Evolutionary conservation across 805 yeast species (phyloP).

Genomic region (Blastobotrys terrestris): DNA sequence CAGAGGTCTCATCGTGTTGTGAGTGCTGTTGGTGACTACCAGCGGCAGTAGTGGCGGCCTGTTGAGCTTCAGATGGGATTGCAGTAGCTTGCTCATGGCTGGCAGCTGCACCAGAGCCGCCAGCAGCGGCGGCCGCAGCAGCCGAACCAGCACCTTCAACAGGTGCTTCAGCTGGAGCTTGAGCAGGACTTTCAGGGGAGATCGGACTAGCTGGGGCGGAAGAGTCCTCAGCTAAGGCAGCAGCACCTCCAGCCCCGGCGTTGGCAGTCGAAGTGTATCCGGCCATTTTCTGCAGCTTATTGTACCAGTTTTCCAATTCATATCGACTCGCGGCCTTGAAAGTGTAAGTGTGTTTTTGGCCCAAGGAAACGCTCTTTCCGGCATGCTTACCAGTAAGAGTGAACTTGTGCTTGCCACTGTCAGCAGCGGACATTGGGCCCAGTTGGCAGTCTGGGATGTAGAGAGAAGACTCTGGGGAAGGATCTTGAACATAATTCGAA

Average conservation of each 20-base stretch:
- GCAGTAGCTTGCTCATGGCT: neutral
- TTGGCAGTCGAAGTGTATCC: conserved; percentile 10
- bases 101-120: conserved; percentile 2
- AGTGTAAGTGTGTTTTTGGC: conserved; percentile 31
- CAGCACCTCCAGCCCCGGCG: conserved; percentile 8
- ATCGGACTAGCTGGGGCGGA: conserved; percentile 6
- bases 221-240: conserved; percentile 13
- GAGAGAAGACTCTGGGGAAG: conserved; percentile 41
- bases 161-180: neutral
- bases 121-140: neutral
- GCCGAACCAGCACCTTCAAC: neutral
- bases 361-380: conserved; percentile 22
- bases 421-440: conserved; percentile 30
- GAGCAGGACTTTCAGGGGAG: neutral
- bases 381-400: conserved; percentile 40
- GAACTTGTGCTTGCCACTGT: conserved; percentile 36
- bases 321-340: conserved; percentile 41
- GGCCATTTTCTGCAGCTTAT: conserved; percentile 27
- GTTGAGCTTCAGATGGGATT: neutral
- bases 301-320: conserved; percentile 44
- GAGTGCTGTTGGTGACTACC: neutral
- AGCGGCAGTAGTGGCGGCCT: neutral
- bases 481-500: conserved; percentile 36
- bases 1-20: neutral
- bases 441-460: conserved; percentile 43